Evolutionary conservation across 805 yeast genomes (phyloP).

Genomic region (Peterozyma xylosa): DNA sequence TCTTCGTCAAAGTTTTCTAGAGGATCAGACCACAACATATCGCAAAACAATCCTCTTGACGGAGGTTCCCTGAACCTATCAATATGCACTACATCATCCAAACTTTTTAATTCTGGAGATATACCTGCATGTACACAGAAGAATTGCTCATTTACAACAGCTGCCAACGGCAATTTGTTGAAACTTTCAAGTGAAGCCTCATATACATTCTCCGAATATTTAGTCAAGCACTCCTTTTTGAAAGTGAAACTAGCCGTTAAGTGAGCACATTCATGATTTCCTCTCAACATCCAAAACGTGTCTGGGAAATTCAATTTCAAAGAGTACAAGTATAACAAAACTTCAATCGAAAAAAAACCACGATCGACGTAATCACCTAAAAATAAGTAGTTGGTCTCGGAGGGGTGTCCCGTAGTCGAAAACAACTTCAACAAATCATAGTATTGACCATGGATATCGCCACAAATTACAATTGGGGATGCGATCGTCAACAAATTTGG

Average conservation of each 20-base stretch:
- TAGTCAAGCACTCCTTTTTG: conserved; percentile 82
- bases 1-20: conserved; percentile 73
- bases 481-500: conserved; percentile 77
- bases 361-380: conserved; percentile 95
- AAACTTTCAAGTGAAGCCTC: conserved; percentile 72
- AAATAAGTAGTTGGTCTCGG: conserved; percentile 67
- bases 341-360: conserved; percentile 85
- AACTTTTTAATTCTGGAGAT: conserved; percentile 70
- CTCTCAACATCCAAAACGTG: conserved; percentile 76
- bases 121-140: conserved; percentile 96
- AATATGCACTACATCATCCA: conserved; percentile 60
- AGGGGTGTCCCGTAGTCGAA: conserved; percentile 91
- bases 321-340: conserved; percentile 67
- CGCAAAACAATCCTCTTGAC: conserved; percentile 89
- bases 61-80: conserved; percentile 92
- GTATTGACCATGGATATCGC: conserved; percentile 96
- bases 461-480: conserved; percentile 94
- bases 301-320: conserved; percentile 70
- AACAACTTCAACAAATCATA: conserved; percentile 84
- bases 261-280: conserved; percentile 93
- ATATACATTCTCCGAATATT: conserved; percentile 60
- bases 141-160: conserved; percentile 88
- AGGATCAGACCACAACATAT: conserved; percentile 94
- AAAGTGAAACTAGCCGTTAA: conserved; percentile 91
- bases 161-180: conserved; percentile 85